These are phyloP conservation scores for Mallotus nudiflorus DNA, from an alignment of 345 rosid genomes.

Conservation along the genomic window DNA sequence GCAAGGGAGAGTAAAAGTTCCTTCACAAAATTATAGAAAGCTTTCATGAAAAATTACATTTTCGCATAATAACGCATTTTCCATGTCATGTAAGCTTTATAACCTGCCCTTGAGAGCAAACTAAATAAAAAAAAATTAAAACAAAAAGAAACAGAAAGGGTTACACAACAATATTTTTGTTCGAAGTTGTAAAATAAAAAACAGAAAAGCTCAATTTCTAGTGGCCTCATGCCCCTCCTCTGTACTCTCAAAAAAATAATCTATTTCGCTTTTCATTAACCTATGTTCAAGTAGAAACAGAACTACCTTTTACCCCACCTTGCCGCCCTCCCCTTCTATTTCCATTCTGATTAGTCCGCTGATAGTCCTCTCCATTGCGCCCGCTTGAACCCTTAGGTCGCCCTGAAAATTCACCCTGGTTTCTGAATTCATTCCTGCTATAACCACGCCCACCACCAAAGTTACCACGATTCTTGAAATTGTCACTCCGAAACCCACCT, in stretches of 20 bases:
- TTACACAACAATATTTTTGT: conserved; percentile 15
- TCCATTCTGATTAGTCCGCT: conserved; percentile 42
- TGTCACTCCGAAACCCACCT: conserved; percentile 54
- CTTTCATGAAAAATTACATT: conserved; percentile 23
- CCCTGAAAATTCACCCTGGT: conserved; percentile 52
- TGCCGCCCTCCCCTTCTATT: conserved; percentile 25
- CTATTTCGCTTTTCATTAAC: conserved; percentile 8
- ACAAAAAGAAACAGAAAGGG: not conserved
- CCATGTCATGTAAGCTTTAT: conserved; percentile 33
- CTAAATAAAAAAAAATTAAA: not conserved
- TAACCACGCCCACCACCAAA: conserved; percentile 48
- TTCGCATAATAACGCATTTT: conserved; percentile 17
- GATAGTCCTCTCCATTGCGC: conserved; percentile 42
- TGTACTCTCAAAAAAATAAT: conserved; percentile 39
- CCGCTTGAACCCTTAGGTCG: conserved; percentile 51
- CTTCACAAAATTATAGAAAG: conserved; percentile 8
- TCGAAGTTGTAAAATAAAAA: conserved; percentile 21
- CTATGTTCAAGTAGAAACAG: conserved; percentile 16
- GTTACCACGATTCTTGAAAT: conserved; percentile 50
- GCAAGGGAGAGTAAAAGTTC: not conserved
- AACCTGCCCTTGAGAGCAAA: conserved; percentile 16
- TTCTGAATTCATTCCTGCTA: conserved; percentile 47
- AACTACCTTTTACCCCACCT: conserved; percentile 17
- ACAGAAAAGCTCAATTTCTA: conserved; percentile 22
- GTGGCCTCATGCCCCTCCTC: conserved; percentile 24